Evolutionary conservation across 371 early-diverging fungal species (phyloP).

Genomic region (Lichtheimia ramosa): DNA sequence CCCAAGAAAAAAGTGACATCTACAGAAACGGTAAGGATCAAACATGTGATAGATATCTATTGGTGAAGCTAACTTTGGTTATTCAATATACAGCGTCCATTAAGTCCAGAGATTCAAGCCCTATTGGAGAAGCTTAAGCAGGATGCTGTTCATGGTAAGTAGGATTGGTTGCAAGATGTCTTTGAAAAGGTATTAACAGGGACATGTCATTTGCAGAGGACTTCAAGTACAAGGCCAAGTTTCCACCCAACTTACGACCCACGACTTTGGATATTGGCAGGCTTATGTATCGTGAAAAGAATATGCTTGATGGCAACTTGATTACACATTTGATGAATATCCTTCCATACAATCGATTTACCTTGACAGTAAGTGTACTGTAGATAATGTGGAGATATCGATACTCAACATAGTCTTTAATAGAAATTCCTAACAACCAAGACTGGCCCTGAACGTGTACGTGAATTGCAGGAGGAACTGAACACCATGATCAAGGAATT

Average conservation of each 20-base stretch:
- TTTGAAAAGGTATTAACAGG: neutral
- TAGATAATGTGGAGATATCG: too few relatives aligned
- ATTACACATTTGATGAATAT: slow-evolving; percentile 46
- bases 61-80: neutral
- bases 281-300: slow-evolving; percentile 33
- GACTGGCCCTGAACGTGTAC: slow-evolving; percentile 33
- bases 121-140: slow-evolving; percentile 25
- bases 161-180: neutral
- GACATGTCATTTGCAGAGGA: slow-evolving; percentile 13
- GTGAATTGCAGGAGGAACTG: slow-evolving; percentile 40
- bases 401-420: neutral
- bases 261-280: slow-evolving; percentile 44
- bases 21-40: neutral
- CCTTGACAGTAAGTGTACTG: slow-evolving; percentile 38
- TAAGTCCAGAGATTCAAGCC: slow-evolving; percentile 29
- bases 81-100: slow-evolving; percentile 18
- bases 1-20: neutral
- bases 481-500: slow-evolving; percentile 27
- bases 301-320: slow-evolving; percentile 40
- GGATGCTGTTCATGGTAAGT: slow-evolving; percentile 18
- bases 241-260: slow-evolving; percentile 45
- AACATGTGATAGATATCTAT: neutral
- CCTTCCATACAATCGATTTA: slow-evolving; percentile 56
- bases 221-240: slow-evolving; percentile 45
- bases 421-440: slow-evolving; percentile 49